Conservation (phyloP, 108 stramenopile genomes). For the Conticribra weissflogii region DNA sequence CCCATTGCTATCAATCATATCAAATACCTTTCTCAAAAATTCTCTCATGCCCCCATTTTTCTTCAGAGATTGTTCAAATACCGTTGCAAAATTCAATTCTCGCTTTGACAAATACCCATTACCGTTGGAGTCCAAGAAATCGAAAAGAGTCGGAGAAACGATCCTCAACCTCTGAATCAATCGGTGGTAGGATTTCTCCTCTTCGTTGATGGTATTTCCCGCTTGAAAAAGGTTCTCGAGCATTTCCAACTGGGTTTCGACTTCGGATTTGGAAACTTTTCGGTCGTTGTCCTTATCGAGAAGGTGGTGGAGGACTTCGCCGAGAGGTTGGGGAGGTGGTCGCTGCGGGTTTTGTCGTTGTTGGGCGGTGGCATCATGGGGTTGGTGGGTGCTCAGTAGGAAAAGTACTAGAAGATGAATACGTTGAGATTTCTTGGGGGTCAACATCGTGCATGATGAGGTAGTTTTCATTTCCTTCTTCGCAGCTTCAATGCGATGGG, state of each 20-base stretch:
- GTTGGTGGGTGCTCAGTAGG: slow-evolving; percentile 4
- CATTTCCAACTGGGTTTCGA: slow-evolving; percentile 17
- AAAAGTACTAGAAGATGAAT: not conserved
- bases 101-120: slow-evolving; percentile 11
- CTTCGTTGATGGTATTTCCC: not conserved
- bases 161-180: slow-evolving; percentile 12
- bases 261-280: slow-evolving; percentile 26
- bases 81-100: slow-evolving; percentile 23
- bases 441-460: no score
- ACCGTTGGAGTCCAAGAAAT: slow-evolving; percentile 23
- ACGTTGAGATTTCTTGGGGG: no score
- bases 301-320: slow-evolving; percentile 20
- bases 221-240: slow-evolving; percentile 17
- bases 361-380: not conserved
- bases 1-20: slow-evolving; percentile 13
- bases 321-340: slow-evolving; percentile 6
- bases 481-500: no score
- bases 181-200: slow-evolving; percentile 9
- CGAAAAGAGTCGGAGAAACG: slow-evolving; percentile 27
- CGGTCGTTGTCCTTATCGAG: slow-evolving; percentile 38
- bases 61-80: slow-evolving; percentile 35
- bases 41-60: slow-evolving; percentile 32
- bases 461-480: no score
- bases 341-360: not conserved
- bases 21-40: slow-evolving; percentile 30